Conservation (phyloP, 225 moss, liverwort and hornwort species). For the Ulota crispa region DNA sequence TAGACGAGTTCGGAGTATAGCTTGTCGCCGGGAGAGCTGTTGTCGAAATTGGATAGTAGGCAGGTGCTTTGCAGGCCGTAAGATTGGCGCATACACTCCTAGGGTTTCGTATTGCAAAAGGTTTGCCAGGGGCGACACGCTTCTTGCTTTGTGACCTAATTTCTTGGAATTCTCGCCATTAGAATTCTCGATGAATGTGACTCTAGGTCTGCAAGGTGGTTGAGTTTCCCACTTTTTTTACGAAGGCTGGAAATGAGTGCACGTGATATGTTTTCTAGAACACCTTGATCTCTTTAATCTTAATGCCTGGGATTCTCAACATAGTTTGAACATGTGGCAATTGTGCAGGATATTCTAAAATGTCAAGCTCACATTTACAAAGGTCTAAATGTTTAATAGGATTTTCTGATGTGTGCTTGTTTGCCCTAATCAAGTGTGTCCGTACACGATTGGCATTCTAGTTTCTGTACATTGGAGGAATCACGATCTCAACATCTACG, state of each 20-base stretch:
- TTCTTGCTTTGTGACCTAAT: conserved; percentile 26
- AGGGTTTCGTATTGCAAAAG: conserved; percentile 19
- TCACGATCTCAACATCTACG: neutral
- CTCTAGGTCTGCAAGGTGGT: conserved; percentile 23
- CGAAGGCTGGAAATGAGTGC: neutral
- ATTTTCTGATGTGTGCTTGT: neutral
- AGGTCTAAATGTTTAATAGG: neutral
- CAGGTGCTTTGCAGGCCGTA: neutral
- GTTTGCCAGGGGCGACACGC: neutral
- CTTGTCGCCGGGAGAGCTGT: neutral
- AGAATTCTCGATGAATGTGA: neutral
- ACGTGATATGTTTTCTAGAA: too few relatives aligned
- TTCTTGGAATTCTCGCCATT: neutral
- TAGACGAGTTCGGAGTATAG: neutral
- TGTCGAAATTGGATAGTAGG: neutral
- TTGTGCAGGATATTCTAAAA: too few relatives aligned
- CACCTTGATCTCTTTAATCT: too few relatives aligned
- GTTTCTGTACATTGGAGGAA: neutral
- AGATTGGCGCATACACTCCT: neutral
- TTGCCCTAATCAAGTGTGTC: conserved; percentile 6
- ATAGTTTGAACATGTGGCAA: too few relatives aligned
- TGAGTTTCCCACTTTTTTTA: neutral
- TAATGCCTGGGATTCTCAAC: too few relatives aligned
- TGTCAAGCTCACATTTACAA: too few relatives aligned
- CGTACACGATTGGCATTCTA: neutral